These are phyloP conservation scores for Orobanche coerulescens DNA, from an alignment of 257 asterid genomes.

Conservation along the genomic window DNA sequence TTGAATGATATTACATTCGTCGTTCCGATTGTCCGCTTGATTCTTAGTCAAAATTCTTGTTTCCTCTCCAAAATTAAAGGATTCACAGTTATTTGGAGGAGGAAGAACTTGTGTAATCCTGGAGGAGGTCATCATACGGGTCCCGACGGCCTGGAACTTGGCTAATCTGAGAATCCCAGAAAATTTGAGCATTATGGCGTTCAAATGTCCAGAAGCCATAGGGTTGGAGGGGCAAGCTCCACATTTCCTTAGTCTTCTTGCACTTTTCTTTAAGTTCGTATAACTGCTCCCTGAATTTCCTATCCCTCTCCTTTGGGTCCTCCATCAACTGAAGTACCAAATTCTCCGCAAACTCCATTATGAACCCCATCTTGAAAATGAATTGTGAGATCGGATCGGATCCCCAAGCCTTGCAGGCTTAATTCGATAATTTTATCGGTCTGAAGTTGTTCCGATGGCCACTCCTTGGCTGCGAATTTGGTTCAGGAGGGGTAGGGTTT, in stretches of 20 bases:
- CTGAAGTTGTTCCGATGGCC: no score
- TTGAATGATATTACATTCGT: no score
- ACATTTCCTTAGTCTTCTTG: slow-evolving; percentile 47
- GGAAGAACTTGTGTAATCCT: slow-evolving; percentile 27
- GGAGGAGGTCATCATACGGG: slow-evolving; percentile 53
- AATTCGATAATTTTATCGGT: no score
- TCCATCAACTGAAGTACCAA: slow-evolving; percentile 68
- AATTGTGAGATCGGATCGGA: background rate
- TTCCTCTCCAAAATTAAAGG: no score
- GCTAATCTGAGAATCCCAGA: slow-evolving; percentile 54
- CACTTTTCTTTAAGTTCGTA: slow-evolving; percentile 42
- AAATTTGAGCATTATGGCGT: slow-evolving; percentile 66
- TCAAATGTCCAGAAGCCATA: slow-evolving; percentile 91
- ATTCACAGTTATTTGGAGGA: slow-evolving; percentile 27
- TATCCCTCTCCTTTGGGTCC: slow-evolving; percentile 74
- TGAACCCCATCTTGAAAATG: slow-evolving; percentile 40
- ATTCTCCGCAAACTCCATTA: slow-evolving; percentile 89
- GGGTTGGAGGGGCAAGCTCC: slow-evolving; percentile 65
- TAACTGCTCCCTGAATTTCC: slow-evolving; percentile 48
- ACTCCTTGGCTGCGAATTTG: no score
- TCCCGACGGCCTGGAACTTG: slow-evolving; percentile 81
- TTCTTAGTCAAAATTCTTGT: no score
- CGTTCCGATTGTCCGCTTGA: no score
- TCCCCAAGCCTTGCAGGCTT: background rate
- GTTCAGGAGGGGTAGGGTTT: no score